Percentiles rank a stretch among this genome's conserved stretches.
phyloP scores from a whole-genome alignment of 306 rosid species.

The Leucaena leucocephala region DNA sequence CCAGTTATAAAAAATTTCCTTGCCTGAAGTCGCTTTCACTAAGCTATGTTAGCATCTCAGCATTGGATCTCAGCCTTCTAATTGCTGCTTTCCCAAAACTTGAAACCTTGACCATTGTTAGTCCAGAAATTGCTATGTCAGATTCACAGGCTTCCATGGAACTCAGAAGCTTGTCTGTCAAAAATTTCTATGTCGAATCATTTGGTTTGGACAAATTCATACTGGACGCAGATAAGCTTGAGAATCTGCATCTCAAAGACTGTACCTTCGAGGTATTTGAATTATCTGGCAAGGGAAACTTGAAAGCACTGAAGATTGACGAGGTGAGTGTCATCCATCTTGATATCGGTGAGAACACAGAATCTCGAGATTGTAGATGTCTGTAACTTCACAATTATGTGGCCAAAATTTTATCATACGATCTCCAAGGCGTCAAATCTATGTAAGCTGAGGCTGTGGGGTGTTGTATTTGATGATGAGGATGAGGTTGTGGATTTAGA shows the following conservation, averaged over 20 bases:
- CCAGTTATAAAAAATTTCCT: conserved; percentile 67
- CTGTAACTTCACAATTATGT: conserved; percentile 64
- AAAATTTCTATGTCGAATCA: conserved; percentile 57
- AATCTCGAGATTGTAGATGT: conserved; percentile 82
- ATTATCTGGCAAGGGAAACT: conserved; percentile 60
- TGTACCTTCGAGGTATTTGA: conserved; percentile 63
- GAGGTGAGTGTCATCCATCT: conserved; percentile 72
- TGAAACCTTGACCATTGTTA: conserved; percentile 52
- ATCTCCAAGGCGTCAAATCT: conserved; percentile 69
- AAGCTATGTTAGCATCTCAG: conserved; percentile 59
- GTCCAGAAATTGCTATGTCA: conserved; percentile 61
- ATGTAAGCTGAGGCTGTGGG: conserved; percentile 68
- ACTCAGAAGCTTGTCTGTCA: conserved; percentile 62
- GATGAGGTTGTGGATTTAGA: conserved; percentile 74
- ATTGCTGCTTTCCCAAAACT: conserved; percentile 67
- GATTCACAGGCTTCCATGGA: conserved; percentile 62
- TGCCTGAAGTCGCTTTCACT: conserved; percentile 63
- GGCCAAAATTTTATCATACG: conserved; percentile 79
- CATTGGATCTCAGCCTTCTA: conserved; percentile 72
- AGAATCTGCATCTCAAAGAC: conserved; percentile 59
- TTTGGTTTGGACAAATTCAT: conserved; percentile 55
- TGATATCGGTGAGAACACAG: conserved; percentile 67
- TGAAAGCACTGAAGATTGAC: conserved; percentile 65
- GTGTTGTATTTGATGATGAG: conserved; percentile 65
- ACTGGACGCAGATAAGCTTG: conserved; percentile 61